Percentiles rank a stretch among this genome's conserved stretches.
Conservation (phyloP, 805 yeast genomes). For the fission yeast (Schizosaccharomyces pombe) region DNA sequence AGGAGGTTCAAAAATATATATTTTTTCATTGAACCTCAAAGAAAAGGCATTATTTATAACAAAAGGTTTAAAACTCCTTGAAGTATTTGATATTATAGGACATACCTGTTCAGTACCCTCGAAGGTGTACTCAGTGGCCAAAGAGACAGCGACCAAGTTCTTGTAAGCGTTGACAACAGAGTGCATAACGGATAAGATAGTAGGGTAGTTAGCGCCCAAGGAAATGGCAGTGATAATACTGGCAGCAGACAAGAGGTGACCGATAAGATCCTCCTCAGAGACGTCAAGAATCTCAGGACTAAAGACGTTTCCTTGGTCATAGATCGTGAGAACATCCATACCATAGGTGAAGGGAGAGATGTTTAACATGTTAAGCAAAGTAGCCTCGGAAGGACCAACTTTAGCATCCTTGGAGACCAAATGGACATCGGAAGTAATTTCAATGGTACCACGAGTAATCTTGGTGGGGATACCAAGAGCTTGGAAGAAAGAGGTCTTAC, state of each 20-base stretch:
- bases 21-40: no score
- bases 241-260: constrained; percentile 80
- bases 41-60: no score
- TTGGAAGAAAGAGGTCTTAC: constrained; percentile 99
- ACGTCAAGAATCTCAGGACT: constrained; percentile 90
- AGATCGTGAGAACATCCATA: constrained; percentile 87
- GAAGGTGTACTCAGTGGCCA: constrained; percentile 96
- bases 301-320: constrained; percentile 97
- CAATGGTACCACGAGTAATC: constrained; percentile 99
- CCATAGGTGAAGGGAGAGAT: constrained; percentile 99
- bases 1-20: no score
- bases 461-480: constrained; percentile 99
- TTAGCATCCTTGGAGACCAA: constrained; percentile 64
- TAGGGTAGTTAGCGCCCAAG: constrained; percentile 96
- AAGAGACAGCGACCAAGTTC: constrained; percentile 90
- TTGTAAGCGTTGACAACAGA: constrained; percentile 96
- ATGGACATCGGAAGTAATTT: constrained; percentile 89
- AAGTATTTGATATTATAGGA: no score
- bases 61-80: no score
- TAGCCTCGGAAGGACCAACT: constrained; percentile 98
- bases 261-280: constrained; percentile 87
- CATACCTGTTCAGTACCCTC: constrained; percentile 89
- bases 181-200: constrained; percentile 98
- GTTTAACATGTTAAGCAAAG: constrained; percentile 96
- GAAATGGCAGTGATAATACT: constrained; percentile 87